Evolutionary conservation across 108 stramenopile species (phyloP), one percentile per base, ranked within the genome.

Genomic region (Cyclotella distinguenda): DNA sequence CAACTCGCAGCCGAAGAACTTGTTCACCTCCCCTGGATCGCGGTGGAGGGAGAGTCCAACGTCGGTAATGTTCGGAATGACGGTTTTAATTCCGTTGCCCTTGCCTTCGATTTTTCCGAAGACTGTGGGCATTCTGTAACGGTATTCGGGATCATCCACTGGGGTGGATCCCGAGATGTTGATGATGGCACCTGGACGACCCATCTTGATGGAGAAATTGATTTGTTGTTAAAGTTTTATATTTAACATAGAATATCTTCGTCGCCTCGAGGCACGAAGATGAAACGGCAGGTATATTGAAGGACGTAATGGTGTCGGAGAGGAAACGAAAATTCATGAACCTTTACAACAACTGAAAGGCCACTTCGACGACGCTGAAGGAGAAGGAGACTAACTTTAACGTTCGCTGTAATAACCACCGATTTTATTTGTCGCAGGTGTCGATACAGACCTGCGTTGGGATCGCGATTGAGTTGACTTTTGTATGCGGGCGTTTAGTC

Each of bases 51-150:
- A 60, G 15, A 68, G 28, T 5, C 86, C 97, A 4, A 99, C 80
- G 23, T 96, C 96, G 31, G 80, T 68, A 48, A 97, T 89, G 95
- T 99, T 99, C 39, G 91, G 84, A 72, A 99, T 84, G 31, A 86
- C 94, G 23, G 99, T 99, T 75, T 98, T 98, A 82, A 97, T 99
- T 32, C 99, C 99, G 71, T 99, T 99, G 57, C 99, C 99, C 53
- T 96, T 84, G 26, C 99, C 99, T 83, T 99, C 99, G 63, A 97
- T 88, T 64, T 98, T 98, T 44, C 92, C 96, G 70, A 82, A 82
- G 34, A 98, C 92, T 26, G 89, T 91, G 15, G 96, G 96, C 98
- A 97, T 98, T 78, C 94, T 96, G 88, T 98, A 97, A 46, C 96
- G 94, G 66, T 94, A 97, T 32, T 87, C 89, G n/a, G 93, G 92